These are phyloP conservation scores for Aureobasidium sp. DNA, from an alignment of 2,329 filamentous ascomycete genomes.

Conservation along the genomic window DNA sequence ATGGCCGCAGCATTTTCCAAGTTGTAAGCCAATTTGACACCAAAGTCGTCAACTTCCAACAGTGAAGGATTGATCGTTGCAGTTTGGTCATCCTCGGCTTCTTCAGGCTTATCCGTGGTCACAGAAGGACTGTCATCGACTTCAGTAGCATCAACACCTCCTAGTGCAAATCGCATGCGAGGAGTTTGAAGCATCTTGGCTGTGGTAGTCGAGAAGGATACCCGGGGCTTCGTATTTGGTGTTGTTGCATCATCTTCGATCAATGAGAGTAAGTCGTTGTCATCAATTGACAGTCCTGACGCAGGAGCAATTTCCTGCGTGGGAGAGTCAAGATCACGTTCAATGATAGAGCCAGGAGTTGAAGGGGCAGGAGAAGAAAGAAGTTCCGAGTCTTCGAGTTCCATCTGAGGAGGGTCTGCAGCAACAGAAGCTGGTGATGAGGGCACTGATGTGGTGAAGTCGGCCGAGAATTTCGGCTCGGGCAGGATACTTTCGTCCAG, in stretches of 20 bases:
- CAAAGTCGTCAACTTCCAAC: conserved; percentile 17
- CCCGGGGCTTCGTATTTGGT: background rate
- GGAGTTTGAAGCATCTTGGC: conserved; percentile 24
- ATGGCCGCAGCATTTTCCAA: conserved; percentile 12
- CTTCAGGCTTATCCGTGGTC: background rate
- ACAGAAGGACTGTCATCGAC: conserved; percentile 4
- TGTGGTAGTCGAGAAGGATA: conserved; percentile 7
- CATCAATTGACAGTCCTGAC: conserved; percentile 8
- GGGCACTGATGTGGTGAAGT: conserved; percentile 2
- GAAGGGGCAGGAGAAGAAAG: conserved; percentile 19
- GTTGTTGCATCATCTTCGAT: background rate
- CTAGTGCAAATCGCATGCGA: conserved; percentile 23
- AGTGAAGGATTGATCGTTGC: conserved; percentile 15
- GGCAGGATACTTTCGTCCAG: conserved; percentile 15
- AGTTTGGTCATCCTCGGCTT: background rate
- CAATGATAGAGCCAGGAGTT: conserved; percentile 11
- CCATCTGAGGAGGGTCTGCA: background rate
- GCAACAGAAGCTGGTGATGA: conserved; percentile 15
- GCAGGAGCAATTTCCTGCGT: background rate
- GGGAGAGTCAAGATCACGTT: conserved; percentile 6
- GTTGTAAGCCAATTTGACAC: conserved; percentile 8
- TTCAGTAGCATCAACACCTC: background rate
- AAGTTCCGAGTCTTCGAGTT: conserved; percentile 10
- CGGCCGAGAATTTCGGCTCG: conserved; percentile 20
- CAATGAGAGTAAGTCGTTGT: conserved; percentile 8